Evolutionary conservation across 495 filamentous ascomycete species (phyloP).

Genomic region (Hyaloscypha finlandica): DNA sequence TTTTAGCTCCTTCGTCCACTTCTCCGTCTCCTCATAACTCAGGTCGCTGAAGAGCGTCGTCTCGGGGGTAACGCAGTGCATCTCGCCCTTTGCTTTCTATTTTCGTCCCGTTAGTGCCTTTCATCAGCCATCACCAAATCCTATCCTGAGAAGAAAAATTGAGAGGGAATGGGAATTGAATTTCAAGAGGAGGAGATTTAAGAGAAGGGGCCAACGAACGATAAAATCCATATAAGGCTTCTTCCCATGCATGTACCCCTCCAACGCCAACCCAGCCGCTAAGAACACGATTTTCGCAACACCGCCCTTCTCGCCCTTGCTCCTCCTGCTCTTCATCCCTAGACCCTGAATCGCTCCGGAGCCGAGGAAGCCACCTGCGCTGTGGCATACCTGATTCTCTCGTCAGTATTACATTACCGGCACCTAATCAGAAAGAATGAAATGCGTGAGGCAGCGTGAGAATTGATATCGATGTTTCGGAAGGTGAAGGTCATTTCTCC

Average conservation of each 20-base stretch:
- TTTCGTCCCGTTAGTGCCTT: background rate
- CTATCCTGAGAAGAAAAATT: too few species aligned
- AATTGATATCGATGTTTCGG: too few species aligned
- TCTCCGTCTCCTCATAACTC: background rate
- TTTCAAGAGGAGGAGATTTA: too few species aligned
- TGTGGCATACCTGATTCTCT: too few species aligned
- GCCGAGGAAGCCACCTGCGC: conserved; percentile 4
- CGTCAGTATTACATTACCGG: too few species aligned
- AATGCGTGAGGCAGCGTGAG: too few species aligned
- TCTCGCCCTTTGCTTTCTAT: conserved; percentile 3
- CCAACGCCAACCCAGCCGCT: background rate
- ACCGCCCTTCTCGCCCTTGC: background rate
- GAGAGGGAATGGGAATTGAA: too few species aligned
- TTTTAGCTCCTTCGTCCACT: conserved; percentile 2
- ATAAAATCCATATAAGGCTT: conserved; percentile 7
- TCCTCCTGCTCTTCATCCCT: background rate
- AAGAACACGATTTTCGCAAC: background rate
- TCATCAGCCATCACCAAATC: too few species aligned
- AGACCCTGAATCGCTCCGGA: background rate
- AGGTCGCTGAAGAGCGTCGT: conserved; percentile 6
- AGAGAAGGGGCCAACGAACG: background rate
- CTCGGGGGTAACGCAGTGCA: background rate
- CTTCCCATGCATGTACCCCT: background rate
- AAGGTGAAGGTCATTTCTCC: too few species aligned
- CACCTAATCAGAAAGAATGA: too few species aligned